Conservation (phyloP, 2,329 filamentous ascomycete genomes). For the Microdochium nivale region DNA sequence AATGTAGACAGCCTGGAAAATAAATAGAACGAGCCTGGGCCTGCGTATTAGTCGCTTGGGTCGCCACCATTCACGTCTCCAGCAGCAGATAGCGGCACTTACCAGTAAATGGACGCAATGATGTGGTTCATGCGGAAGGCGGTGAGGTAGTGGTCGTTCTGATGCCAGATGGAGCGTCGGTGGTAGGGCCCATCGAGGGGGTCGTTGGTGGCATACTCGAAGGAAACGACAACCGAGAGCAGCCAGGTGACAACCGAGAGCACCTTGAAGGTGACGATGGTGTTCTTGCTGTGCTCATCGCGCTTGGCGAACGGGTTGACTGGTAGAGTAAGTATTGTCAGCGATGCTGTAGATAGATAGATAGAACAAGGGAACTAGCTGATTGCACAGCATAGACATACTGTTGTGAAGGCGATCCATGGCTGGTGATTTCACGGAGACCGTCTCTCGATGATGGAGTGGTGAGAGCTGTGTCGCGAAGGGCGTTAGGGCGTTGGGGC, state of each 20-base stretch:
- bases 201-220: constrained; percentile 64
- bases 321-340: constrained; percentile 18
- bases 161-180: constrained; percentile 63
- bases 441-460: neutral
- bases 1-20: constrained; percentile 69
- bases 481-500: no score
- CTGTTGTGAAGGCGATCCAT: constrained; percentile 1
- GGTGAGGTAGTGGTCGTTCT: constrained; percentile 58
- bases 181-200: constrained; percentile 54
- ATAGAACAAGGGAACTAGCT: neutral
- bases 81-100: constrained; percentile 17
- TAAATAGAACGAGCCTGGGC: constrained; percentile 59
- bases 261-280: constrained; percentile 66
- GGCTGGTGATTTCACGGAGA: neutral
- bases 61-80: no score
- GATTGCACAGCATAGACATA: neutral
- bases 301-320: constrained; percentile 71
- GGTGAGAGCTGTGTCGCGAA: neutral
- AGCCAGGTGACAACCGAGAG: constrained; percentile 68
- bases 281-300: constrained; percentile 52
- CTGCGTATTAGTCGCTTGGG: constrained; percentile 3
- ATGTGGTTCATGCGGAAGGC: constrained; percentile 67
- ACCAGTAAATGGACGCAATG: constrained; percentile 70
- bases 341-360: neutral
- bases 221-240: constrained; percentile 58